Conservation (phyloP, 441 rosid genomes). For the Viola pubescens region DNA sequence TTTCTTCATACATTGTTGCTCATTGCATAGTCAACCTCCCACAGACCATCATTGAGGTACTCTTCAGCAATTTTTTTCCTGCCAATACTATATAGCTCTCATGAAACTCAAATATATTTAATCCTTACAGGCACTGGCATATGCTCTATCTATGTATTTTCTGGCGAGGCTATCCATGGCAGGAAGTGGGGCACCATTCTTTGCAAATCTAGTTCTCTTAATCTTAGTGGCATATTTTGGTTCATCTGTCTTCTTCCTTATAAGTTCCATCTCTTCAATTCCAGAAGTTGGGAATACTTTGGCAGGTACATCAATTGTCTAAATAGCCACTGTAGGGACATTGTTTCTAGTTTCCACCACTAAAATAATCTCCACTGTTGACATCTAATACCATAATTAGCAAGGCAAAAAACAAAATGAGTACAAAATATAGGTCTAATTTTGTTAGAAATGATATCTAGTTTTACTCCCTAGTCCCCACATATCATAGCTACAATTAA, state of each 20-base stretch:
- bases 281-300: conserved; percentile 33
- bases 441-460: too few relatives aligned
- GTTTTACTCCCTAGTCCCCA: too few relatives aligned
- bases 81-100: neutral
- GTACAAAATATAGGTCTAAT: too few relatives aligned
- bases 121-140: conserved; percentile 26
- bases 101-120: conserved; percentile 8
- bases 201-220: conserved; percentile 17
- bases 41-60: conserved; percentile 26
- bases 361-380: neutral
- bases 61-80: conserved; percentile 2
- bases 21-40: conserved; percentile 30
- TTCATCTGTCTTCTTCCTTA: conserved; percentile 25
- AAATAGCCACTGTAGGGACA: neutral
- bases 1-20: conserved; percentile 24
- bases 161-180: conserved; percentile 20
- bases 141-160: conserved; percentile 21
- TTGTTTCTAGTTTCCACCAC: neutral
- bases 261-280: conserved; percentile 26
- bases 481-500: too few relatives aligned
- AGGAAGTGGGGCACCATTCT: conserved; percentile 20
- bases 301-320: conserved; percentile 23
- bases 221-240: conserved; percentile 23
- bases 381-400: neutral
- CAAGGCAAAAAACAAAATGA: too few relatives aligned